phyloP scores from a whole-genome alignment of 352 stramenopile genomes.

The Phytophthora uliginosa region DNA sequence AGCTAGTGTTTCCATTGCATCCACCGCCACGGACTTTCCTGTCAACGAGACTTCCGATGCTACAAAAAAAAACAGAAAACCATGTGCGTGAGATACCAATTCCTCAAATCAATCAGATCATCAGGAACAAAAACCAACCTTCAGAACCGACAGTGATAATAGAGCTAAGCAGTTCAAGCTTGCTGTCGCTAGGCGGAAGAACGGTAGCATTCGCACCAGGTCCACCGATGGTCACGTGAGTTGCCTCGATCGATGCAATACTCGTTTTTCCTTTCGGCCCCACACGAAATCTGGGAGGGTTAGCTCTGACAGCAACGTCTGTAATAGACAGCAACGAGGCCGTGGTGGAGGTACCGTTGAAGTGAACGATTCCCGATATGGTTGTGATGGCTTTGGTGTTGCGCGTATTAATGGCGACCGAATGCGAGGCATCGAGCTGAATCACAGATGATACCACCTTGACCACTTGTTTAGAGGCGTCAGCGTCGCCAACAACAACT shows the following conservation, averaged over 20 bases:
- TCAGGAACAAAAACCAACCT: constrained; percentile 28
- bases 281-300: constrained; percentile 37
- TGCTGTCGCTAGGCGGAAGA: constrained; percentile 21
- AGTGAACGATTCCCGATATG: constrained; percentile 40
- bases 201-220: constrained; percentile 38
- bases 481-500: constrained; percentile 39
- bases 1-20: constrained; percentile 31
- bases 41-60: constrained; percentile 37
- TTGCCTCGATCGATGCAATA: constrained; percentile 40
- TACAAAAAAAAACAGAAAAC: constrained; percentile 19
- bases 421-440: constrained; percentile 37
- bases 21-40: constrained; percentile 31
- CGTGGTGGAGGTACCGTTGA: constrained; percentile 37
- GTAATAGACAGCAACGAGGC: constrained; percentile 34
- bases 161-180: constrained; percentile 40
- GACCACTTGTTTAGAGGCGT: constrained; percentile 34
- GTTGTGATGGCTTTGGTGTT: constrained; percentile 34
- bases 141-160: constrained; percentile 44
- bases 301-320: constrained; percentile 29
- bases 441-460: constrained; percentile 47
- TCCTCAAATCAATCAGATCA: constrained; percentile 12
- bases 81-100: constrained; percentile 5
- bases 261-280: constrained; percentile 37
- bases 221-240: constrained; percentile 41
- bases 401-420: constrained; percentile 37